Base-by-base conservation (phyloP, 2,329 filamentous ascomycete species). In the Aspergillus uvarum region DNA sequence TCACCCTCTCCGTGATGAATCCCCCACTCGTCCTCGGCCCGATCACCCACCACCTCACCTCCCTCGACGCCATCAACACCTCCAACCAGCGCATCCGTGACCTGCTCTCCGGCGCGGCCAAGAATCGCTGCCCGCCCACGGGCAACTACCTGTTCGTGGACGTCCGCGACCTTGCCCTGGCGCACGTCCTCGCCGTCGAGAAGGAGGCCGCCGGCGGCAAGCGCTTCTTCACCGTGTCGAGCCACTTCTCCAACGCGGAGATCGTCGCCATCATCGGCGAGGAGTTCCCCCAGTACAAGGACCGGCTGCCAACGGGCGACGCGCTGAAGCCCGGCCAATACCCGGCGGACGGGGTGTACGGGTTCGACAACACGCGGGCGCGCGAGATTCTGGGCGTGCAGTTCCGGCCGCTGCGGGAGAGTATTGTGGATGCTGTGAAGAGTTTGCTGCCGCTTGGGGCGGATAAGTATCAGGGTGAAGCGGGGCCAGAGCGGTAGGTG, bases 1-100 rank as follows among this genome's bases (percentile, higher is more conserved):
- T 89, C 68, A 80, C 81, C 21, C 68, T 89, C 4, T 75, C 81
- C 7, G 83, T 83, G 12, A 83, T 89, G 64, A 83, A 83, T 68
- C 82, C 83, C 35, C 85, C 86, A 0, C 80, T 83, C 62, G 83
- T 86, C 0, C 83, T 87, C 21, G 87, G 87, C 0, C 86, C 87
- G 0, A 74, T 87, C 14, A 79, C 84, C 32, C 82, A 88, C 64
- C 83, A 84, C 61, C 80, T 91, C 0, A 80, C 84, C 54, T 80
- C 76, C 19, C 77, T 89, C 0, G 81, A 83, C 22, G 77, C 74
- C 1, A 76, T 91, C 52, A 92, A 91, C 76, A 89, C 87, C 1
- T 89, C 87, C 31, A 91, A 90, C 73, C 81, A 87, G 64, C 83
- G 86, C 35, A 83, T 90, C 76, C 88, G 83, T 86, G 42, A 83